A percentile compares a stretch with the other conserved stretches of the same genome.
phyloP scores from a whole-genome alignment of 805 yeast species.

The Metschnikowia lachancei region DNA sequence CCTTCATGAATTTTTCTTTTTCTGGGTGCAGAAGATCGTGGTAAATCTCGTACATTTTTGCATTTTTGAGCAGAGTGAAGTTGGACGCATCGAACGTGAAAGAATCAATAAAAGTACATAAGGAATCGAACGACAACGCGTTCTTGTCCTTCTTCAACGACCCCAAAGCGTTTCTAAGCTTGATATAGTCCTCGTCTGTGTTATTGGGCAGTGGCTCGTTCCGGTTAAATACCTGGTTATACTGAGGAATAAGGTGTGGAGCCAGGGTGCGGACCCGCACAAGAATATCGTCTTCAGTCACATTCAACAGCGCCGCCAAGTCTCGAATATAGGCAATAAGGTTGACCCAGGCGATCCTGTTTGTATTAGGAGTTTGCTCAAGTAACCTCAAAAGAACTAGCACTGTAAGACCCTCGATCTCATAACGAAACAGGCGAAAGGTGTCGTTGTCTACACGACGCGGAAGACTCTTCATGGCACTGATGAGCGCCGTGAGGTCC shows the following conservation, averaged over 20 bases:
- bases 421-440: not conserved
- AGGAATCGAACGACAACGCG: constrained; percentile 19
- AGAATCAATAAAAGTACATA: constrained; percentile 25
- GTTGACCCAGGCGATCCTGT: constrained; percentile 3
- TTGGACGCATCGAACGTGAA: constrained; percentile 16
- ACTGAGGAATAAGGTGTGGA: constrained; percentile 7
- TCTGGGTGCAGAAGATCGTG: constrained; percentile 18
- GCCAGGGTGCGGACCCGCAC: no score
- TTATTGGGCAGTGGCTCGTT: not conserved
- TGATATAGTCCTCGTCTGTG: not conserved
- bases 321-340: constrained; percentile 3
- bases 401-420: constrained; percentile 4
- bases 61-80: constrained; percentile 4
- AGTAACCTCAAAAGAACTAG: constrained; percentile 5
- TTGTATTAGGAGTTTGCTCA: not conserved
- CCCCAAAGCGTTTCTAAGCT: constrained; percentile 11
- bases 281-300: not conserved
- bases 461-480: constrained; percentile 1
- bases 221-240: constrained; percentile 6
- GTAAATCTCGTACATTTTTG: constrained; percentile 21
- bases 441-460: not conserved
- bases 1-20: constrained; percentile 23
- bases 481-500: constrained; percentile 1
- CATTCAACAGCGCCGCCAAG: not conserved
- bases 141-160: constrained; percentile 20